These are phyloP conservation scores for Carex myosuroides DNA, from an alignment of 176 grass and related monocot genomes.

Conservation along the genomic window DNA sequence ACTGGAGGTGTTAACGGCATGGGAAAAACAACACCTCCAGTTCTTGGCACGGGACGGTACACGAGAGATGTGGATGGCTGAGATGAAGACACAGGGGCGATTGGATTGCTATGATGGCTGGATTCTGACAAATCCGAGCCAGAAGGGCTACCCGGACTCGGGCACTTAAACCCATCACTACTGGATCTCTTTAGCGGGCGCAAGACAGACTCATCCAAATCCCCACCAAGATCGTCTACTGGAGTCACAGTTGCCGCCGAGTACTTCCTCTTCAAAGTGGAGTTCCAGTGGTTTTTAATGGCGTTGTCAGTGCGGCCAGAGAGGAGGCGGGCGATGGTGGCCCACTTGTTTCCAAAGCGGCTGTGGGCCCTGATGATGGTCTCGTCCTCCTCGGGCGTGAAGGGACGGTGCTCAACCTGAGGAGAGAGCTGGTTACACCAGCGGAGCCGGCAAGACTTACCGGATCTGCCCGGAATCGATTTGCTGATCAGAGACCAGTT, in stretches of 20 bases:
- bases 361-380: constrained; percentile 79
- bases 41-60: constrained; percentile 50
- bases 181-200: constrained; percentile 59
- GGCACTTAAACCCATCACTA: constrained; percentile 49
- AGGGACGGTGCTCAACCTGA: constrained; percentile 85
- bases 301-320: constrained; percentile 92
- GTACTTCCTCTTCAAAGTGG: constrained; percentile 75
- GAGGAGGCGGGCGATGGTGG: constrained; percentile 77
- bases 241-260: neutral
- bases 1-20: constrained; percentile 19
- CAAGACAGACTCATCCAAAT: neutral
- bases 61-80: constrained; percentile 26
- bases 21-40: constrained; percentile 44
- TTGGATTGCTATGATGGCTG: constrained; percentile 51
- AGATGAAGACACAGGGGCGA: constrained; percentile 21
- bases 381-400: constrained; percentile 76
- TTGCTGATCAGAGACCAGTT: constrained; percentile 95
- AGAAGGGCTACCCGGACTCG: constrained; percentile 51
- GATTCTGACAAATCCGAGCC: constrained; percentile 73
- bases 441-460: constrained; percentile 79
- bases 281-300: constrained; percentile 99
- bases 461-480: constrained; percentile 63
- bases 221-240: neutral
- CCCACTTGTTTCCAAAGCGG: constrained; percentile 87
- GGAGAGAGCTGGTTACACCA: constrained; percentile 98